These are phyloP conservation scores for Acanthamoeba sp. DNA, from an alignment of 208 protist species.

Conservation along the genomic window DNA sequence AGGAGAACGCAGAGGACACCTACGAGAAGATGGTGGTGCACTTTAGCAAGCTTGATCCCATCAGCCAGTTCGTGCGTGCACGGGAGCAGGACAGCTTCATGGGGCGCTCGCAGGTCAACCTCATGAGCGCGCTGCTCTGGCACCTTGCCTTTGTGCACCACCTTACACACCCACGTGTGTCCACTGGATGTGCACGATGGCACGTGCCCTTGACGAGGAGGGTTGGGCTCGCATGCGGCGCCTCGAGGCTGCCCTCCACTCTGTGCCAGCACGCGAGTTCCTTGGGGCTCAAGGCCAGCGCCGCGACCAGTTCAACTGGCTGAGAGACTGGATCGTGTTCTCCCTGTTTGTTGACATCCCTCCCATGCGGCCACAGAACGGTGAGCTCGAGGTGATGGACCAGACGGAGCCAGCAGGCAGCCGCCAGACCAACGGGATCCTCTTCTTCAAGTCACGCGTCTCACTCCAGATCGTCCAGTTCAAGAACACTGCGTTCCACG, in stretches of 20 bases:
- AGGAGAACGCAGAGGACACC: background rate
- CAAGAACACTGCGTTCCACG: background rate
- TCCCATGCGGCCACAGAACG: slow-evolving; percentile 6
- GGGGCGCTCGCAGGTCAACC: slow-evolving; percentile 1
- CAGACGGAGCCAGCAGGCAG: background rate
- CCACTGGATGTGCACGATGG: background rate
- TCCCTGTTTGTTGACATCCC: background rate
- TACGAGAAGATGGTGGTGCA: background rate
- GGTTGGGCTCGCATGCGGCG: background rate
- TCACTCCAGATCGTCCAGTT: background rate
- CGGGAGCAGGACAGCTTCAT: background rate
- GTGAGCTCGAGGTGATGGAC: background rate
- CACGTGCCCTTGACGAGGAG: background rate
- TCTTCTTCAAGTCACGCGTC: background rate
- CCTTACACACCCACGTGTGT: background rate
- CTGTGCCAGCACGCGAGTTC: background rate
- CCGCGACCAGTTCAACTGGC: background rate
- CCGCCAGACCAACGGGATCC: background rate
- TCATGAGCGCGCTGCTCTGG: slow-evolving; percentile 5
- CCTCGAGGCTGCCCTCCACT: background rate
- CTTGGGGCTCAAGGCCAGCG: background rate
- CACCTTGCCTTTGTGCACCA: background rate
- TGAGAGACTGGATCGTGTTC: background rate
- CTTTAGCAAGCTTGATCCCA: background rate
- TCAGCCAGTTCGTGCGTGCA: slow-evolving; percentile 46